A percentile compares a stretch with the other conserved stretches of the same genome.
Conservation (phyloP, 2,329 filamentous ascomycete genomes). For the Clarireedia paspali region DNA sequence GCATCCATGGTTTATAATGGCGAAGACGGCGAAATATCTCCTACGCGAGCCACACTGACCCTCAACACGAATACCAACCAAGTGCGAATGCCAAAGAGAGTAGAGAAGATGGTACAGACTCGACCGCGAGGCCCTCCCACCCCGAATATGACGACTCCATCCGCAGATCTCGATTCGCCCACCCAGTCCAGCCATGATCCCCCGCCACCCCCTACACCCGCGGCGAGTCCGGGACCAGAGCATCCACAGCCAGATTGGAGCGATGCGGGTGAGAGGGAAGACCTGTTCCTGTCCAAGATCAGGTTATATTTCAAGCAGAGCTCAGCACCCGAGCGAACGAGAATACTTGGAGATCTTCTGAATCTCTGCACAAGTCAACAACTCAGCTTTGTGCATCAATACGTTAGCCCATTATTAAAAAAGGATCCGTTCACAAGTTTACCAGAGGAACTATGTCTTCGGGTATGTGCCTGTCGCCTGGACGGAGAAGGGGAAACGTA, state of each 20-base stretch:
- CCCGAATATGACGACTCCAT: conserved; percentile 58
- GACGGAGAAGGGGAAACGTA: neutral
- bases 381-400: conserved; percentile 91
- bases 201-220: conserved; percentile 57
- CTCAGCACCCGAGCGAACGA: conserved; percentile 67
- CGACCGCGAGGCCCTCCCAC: conserved; percentile 53
- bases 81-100: conserved; percentile 31
- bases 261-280: conserved; percentile 70
- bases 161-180: conserved; percentile 48
- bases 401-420: conserved; percentile 88
- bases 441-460: conserved; percentile 85
- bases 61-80: conserved; percentile 39
- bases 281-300: conserved; percentile 72
- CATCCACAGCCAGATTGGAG: conserved; percentile 65
- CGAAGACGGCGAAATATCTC: conserved; percentile 39
- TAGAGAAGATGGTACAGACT: conserved; percentile 47
- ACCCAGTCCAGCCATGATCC: conserved; percentile 35
- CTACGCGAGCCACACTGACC: conserved; percentile 33
- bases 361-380: conserved; percentile 94
- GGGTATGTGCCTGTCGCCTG: conserved; percentile 47
- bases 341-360: conserved; percentile 78
- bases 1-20: conserved; percentile 44
- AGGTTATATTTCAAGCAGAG: conserved; percentile 73
- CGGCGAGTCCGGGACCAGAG: conserved; percentile 56
- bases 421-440: conserved; percentile 92